Conservation (phyloP, 345 rosid genomes). For the Alliaria petiolata region DNA sequence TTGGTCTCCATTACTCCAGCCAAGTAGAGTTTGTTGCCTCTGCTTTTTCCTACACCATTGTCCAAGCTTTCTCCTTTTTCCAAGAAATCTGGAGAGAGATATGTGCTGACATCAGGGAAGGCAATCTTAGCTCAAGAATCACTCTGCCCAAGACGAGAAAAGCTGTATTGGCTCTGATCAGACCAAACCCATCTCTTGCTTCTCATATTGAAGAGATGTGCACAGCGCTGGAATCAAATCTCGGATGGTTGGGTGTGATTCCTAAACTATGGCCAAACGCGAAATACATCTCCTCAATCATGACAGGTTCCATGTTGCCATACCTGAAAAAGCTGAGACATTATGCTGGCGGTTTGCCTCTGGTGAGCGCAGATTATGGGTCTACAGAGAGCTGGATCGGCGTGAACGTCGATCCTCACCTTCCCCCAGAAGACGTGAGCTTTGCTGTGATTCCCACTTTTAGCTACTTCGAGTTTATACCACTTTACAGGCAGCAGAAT, state of each 20-base stretch:
- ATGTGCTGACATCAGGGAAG: slow-evolving; percentile 56
- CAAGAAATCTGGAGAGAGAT: slow-evolving; percentile 81
- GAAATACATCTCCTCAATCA: slow-evolving; percentile 81
- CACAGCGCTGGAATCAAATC: slow-evolving; percentile 35
- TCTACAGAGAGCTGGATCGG: slow-evolving; percentile 98
- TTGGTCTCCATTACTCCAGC: slow-evolving; percentile 60
- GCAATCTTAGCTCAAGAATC: slow-evolving; percentile 53
- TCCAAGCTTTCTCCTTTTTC: slow-evolving; percentile 69
- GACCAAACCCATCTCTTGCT: slow-evolving; percentile 57
- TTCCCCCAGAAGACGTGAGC: slow-evolving; percentile 67
- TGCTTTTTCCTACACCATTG: slow-evolving; percentile 77
- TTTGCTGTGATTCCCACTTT: slow-evolving; percentile 84
- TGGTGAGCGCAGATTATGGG: slow-evolving; percentile 89
- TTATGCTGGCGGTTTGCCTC: slow-evolving; percentile 62
- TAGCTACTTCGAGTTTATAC: slow-evolving; percentile 89
- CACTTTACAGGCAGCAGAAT: slow-evolving; percentile 50
- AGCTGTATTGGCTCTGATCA: slow-evolving; percentile 53
- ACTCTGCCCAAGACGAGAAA: slow-evolving; percentile 47
- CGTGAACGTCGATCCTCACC: slow-evolving; percentile 70
- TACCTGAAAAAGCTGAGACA: slow-evolving; percentile 73
- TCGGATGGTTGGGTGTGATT: slow-evolving; percentile 57
- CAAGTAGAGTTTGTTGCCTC: slow-evolving; percentile 77
- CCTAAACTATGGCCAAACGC: slow-evolving; percentile 84
- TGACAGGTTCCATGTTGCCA: slow-evolving; percentile 93
- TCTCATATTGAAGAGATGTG: slow-evolving; percentile 45